These are phyloP conservation scores for Ophiocordyceps sinensis DNA, from an alignment of 2,329 filamentous ascomycete genomes.

Conservation along the genomic window DNA sequence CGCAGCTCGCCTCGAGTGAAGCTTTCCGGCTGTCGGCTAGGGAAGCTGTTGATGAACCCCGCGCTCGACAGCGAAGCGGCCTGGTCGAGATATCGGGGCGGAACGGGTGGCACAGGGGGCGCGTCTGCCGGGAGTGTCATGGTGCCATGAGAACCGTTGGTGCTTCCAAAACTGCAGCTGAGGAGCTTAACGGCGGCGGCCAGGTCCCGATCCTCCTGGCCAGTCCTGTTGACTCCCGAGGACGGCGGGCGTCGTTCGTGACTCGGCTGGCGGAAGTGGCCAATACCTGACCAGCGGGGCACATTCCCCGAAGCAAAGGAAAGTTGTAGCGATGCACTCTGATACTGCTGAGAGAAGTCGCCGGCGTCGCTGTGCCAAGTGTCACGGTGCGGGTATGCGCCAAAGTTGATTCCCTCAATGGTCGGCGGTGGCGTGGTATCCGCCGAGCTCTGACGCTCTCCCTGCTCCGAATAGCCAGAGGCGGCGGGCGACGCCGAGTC, in stretches of 20 bases:
- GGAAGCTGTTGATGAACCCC: conserved; percentile 50
- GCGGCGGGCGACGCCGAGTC: conserved; percentile 72
- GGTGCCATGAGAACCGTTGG: conserved; percentile 47
- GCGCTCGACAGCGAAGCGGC: conserved; percentile 39
- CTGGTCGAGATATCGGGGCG: conserved; percentile 61
- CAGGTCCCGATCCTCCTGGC: conserved; percentile 74
- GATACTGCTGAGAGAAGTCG: conserved; percentile 62
- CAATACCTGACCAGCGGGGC: conserved; percentile 27
- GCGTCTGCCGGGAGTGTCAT: conserved; percentile 54
- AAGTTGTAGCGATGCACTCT: conserved; percentile 26
- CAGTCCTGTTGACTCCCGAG: conserved; percentile 58
- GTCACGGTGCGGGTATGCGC: conserved; percentile 34
- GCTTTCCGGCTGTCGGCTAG: conserved; percentile 46
- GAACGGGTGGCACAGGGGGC: conserved; percentile 77
- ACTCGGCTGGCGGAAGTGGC: conserved; percentile 58
- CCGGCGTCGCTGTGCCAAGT: conserved; percentile 46
- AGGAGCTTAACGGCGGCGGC: conserved; percentile 82
- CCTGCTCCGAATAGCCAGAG: conserved; percentile 66
- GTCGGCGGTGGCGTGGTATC: conserved; percentile 87
- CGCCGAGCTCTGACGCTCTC: conserved; percentile 67
- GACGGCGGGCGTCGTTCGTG: conserved; percentile 65
- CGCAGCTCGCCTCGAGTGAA: conserved; percentile 46
- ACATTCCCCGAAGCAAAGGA: conserved; percentile 30
- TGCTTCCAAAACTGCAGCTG: conserved; percentile 81
- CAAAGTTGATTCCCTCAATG: conserved; percentile 44